Evolutionary conservation across 2,329 filamentous ascomycete species (phyloP).

Genomic region (Alternaria infectoria): DNA sequence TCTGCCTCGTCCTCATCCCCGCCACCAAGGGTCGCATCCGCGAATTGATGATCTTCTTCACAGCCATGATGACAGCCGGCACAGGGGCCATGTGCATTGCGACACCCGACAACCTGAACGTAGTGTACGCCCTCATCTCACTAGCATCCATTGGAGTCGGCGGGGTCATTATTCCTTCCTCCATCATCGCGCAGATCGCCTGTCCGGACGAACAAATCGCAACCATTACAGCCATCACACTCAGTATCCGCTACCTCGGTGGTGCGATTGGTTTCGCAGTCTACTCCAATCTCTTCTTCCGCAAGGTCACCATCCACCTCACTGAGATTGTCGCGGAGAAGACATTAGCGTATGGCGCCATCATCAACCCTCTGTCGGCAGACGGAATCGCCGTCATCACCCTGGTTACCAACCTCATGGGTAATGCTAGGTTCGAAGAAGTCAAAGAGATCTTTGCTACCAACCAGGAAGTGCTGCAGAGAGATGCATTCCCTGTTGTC

Average conservation of each 20-base stretch:
- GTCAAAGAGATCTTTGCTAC: constrained; percentile 57
- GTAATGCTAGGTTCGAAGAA: constrained; percentile 36
- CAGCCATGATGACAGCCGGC: constrained; percentile 69
- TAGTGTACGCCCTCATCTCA: constrained; percentile 64
- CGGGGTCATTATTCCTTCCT: constrained; percentile 70
- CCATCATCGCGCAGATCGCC: constrained; percentile 72
- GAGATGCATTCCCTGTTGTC: constrained; percentile 50
- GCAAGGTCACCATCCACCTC: constrained; percentile 28
- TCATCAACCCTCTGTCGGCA: constrained; percentile 44
- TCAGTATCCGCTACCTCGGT: constrained; percentile 72
- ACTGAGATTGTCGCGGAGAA: constrained; percentile 42
- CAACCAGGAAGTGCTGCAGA: constrained; percentile 51
- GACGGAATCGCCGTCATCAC: constrained; percentile 59
- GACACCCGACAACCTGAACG: constrained; percentile 59
- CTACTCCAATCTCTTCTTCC: constrained; percentile 48
- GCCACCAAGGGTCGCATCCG: constrained; percentile 65
- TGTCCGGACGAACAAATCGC: constrained; percentile 74
- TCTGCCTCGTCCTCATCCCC: constrained; percentile 65
- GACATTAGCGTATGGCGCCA: constrained; percentile 57
- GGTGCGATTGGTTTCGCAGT: constrained; percentile 68
- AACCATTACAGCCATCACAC: constrained; percentile 70
- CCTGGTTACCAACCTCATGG: constrained; percentile 51
- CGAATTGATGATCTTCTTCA: constrained; percentile 65
- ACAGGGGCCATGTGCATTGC: constrained; percentile 62
- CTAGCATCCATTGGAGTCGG: constrained; percentile 70